Evolutionary conservation across 805 yeast species (phyloP).

Genomic region (Metschnikowia lachancei): DNA sequence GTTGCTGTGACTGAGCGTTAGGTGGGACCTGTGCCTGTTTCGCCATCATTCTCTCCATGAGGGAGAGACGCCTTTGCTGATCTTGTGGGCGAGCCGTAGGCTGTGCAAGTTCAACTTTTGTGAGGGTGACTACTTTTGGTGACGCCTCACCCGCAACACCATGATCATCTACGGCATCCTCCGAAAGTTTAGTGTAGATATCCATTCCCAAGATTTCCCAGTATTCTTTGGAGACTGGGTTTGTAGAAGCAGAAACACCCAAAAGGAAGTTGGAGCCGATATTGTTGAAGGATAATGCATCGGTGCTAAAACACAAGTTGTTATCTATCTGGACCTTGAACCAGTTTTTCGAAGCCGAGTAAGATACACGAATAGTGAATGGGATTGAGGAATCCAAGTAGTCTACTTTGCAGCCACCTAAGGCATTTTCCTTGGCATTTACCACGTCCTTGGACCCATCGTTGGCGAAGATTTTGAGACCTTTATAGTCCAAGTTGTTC

Average conservation of each 20-base stretch:
- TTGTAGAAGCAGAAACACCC: slow-evolving; percentile 50
- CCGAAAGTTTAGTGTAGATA: slow-evolving; percentile 51
- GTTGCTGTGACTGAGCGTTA: neutral
- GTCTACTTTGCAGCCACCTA: slow-evolving; percentile 56
- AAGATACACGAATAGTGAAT: slow-evolving; percentile 61
- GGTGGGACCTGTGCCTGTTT: slow-evolving; percentile 18
- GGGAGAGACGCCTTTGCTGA: slow-evolving; percentile 29
- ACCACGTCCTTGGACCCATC: slow-evolving; percentile 49
- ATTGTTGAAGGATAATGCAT: slow-evolving; percentile 46
- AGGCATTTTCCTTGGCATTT: slow-evolving; percentile 31
- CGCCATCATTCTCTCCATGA: slow-evolving; percentile 36
- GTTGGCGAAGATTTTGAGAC: slow-evolving; percentile 56
- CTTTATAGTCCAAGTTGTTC: slow-evolving; percentile 49
- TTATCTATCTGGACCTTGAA: slow-evolving; percentile 72
- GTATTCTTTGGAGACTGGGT: slow-evolving; percentile 44
- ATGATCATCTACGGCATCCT: slow-evolving; percentile 58
- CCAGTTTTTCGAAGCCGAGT: slow-evolving; percentile 42
- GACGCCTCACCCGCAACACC: slow-evolving; percentile 44
- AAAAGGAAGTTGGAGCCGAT: slow-evolving; percentile 38
- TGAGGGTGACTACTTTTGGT: slow-evolving; percentile 32
- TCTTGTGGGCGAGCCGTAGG: slow-evolving; percentile 18
- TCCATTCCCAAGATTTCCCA: slow-evolving; percentile 64
- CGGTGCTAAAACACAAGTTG: slow-evolving; percentile 65
- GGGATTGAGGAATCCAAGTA: slow-evolving; percentile 74
- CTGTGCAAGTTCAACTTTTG: slow-evolving; percentile 3